These are phyloP conservation scores for Aureobasidium sp. DNA, from an alignment of 2,329 filamentous ascomycete genomes.

Conservation along the genomic window DNA sequence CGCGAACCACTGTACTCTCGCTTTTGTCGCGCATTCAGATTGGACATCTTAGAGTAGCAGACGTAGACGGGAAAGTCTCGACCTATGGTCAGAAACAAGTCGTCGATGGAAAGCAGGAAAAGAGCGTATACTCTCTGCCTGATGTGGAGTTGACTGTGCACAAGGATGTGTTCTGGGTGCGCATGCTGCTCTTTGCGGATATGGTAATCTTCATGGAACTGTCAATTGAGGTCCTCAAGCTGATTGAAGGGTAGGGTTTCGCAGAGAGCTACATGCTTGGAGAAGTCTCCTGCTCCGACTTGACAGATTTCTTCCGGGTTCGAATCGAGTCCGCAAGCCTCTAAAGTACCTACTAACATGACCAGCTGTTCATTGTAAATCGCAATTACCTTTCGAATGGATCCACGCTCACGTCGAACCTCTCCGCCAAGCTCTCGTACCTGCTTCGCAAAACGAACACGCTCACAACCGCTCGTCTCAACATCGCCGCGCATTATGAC, in stretches of 20 bases:
- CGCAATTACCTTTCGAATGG: conserved; percentile 56
- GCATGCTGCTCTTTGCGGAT: conserved; percentile 60
- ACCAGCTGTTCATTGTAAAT: conserved; percentile 61
- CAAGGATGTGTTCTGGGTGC: conserved; percentile 62
- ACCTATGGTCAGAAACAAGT: conserved; percentile 31
- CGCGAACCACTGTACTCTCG: conserved; percentile 36
- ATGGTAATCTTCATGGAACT: conserved; percentile 40
- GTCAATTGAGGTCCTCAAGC: not conserved
- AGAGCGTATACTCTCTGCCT: conserved; percentile 30
- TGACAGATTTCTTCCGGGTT: conserved; percentile 57
- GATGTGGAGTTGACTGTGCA: conserved; percentile 51
- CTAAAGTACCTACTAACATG: not conserved
- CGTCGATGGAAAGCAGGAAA: conserved; percentile 21
- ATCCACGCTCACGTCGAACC: conserved; percentile 51
- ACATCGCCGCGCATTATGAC: conserved; percentile 66
- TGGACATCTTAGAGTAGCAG: conserved; percentile 38
- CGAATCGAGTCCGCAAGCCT: not conserved
- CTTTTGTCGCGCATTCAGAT: conserved; percentile 37
- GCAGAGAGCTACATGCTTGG: conserved; percentile 66
- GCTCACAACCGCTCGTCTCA: conserved; percentile 49
- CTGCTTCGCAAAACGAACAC: conserved; percentile 41
- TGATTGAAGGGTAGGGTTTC: conserved; percentile 41
- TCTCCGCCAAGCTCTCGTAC: conserved; percentile 50
- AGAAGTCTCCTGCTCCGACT: conserved; percentile 57
- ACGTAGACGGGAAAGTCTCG: conserved; percentile 34